Evolutionary conservation across 768 basidiomycete genomes (phyloP), one percentile per base, ranked within the genome.

Genomic region (Mycena haematopus): DNA sequence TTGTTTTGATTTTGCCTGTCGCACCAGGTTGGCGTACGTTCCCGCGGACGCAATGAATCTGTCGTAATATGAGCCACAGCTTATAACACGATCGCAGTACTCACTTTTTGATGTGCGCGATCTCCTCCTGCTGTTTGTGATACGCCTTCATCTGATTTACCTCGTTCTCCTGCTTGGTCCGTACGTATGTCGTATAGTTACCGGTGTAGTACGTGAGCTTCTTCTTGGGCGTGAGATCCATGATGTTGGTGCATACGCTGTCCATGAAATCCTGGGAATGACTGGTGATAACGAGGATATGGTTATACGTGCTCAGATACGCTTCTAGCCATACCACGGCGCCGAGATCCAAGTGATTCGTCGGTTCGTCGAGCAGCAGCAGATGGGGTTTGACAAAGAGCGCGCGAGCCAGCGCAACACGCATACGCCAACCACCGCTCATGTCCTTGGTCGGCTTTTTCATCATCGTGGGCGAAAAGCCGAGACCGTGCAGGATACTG

Each of bases 211-310:
- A 97, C 42, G 92, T 82, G 58, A 98, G 82, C 75, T 94, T 96
- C 84, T 96, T 97, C 82, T 91, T 91, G 69, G 81, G 74, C 65
- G 95, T 96, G 61, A 98, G 81, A 71, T 99, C 96, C 92, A 98
- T 96, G 80, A 98, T 89, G 76, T 98, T 95, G 69, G 96, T 99
- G 80, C 96, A 99, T 50, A 98, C 88, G 36, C 84, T 88, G 77
- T 99, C 96, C 93, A 99, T 94, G 83, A 99, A 99, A 81, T 99
- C 96, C 74, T 95, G 93, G n/a, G 96, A 99, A 80, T 99, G 96
- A 52, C 91, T 95, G 9, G 95, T 96, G 80, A 95, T 91, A 72
- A 97, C 93, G 68, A 99, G 87, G 74, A 99, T 99, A 75, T 99
- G 96, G 79, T 96, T 97, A 80, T 99, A 99, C 33, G 94, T 97